These are phyloP conservation scores for Lepiota subincarnata DNA, from an alignment of 768 basidiomycete genomes.

Conservation along the genomic window DNA sequence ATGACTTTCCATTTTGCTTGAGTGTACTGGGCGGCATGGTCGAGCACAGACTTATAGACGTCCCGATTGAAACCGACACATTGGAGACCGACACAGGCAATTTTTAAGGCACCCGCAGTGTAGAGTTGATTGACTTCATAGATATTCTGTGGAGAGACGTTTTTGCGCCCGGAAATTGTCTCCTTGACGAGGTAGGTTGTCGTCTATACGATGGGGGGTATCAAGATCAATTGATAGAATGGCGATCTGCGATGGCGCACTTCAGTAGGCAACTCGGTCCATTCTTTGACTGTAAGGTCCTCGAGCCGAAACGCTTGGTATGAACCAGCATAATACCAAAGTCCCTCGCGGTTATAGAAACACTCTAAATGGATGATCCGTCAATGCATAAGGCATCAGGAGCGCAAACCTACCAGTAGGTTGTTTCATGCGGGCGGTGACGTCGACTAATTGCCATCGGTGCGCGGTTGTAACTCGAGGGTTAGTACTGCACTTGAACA, in stretches of 20 bases:
- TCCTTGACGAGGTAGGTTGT: constrained; percentile 66
- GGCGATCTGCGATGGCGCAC: constrained; percentile 29
- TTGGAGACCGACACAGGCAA: constrained; percentile 70
- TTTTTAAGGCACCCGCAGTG: constrained; percentile 63
- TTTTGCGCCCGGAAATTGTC: constrained; percentile 66
- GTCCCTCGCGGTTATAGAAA: constrained; percentile 76
- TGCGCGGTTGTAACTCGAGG: constrained; percentile 74
- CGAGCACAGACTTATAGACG: constrained; percentile 62
- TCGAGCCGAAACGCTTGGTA: constrained; percentile 66
- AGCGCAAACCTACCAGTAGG: constrained; percentile 49
- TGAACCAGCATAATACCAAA: constrained; percentile 82
- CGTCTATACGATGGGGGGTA: constrained; percentile 37
- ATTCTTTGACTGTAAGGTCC: constrained; percentile 63
- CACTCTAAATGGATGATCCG: constrained; percentile 46
- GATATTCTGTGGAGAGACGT: constrained; percentile 70
- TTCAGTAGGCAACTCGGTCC: constrained; percentile 62
- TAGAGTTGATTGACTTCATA: constrained; percentile 77
- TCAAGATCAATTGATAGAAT: constrained; percentile 5
- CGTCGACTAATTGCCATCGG: constrained; percentile 66
- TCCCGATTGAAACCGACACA: constrained; percentile 72
- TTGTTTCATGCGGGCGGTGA: constrained; percentile 52
- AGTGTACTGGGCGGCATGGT: constrained; percentile 51
- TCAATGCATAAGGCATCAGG: neutral
- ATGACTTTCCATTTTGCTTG: constrained; percentile 34
- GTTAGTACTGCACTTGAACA: constrained; percentile 77